Conservation (phyloP, 306 rosid species). For the Vigna unguiculata region DNA sequence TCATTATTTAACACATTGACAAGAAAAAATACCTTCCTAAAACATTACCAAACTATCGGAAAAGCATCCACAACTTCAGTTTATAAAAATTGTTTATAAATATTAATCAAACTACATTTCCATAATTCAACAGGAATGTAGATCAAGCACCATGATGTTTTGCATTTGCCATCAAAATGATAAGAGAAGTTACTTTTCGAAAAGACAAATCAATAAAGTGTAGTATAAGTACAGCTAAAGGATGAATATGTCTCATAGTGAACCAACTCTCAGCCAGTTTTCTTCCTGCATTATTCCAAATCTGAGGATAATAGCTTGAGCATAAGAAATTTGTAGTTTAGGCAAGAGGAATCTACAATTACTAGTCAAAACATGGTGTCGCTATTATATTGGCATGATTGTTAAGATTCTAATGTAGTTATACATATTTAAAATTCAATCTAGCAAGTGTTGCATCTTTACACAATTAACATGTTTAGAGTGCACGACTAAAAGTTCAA, state of each 20-base stretch:
- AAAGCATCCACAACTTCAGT: slow-evolving; percentile 18
- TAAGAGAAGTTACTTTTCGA: not conserved
- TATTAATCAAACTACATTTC: slow-evolving; percentile 10
- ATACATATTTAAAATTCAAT: not conserved
- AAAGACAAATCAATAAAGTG: not conserved
- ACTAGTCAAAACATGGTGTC: not conserved
- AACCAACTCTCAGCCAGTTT: slow-evolving; percentile 17
- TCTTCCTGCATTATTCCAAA: not conserved
- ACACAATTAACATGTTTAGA: slow-evolving; percentile 16
- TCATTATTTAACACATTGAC: not conserved
- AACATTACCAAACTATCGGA: not conserved
- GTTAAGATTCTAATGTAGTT: not conserved
- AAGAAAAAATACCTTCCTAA: slow-evolving; percentile 5
- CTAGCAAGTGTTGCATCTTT: slow-evolving; percentile 3
- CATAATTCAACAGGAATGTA: slow-evolving; percentile 11
- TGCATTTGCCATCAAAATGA: slow-evolving; percentile 15
- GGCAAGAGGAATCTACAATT: slow-evolving; percentile 12
- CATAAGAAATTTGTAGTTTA: not conserved
- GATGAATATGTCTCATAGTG: slow-evolving; percentile 1
- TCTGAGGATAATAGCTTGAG: not conserved
- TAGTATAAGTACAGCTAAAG: not conserved
- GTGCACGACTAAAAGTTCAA: slow-evolving; percentile 6
- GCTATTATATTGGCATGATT: not conserved
- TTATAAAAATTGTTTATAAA: slow-evolving; percentile 6
- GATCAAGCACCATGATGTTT: slow-evolving; percentile 5